These are phyloP conservation scores for Logfia minima DNA, from an alignment of 129 eudicot species.

Conservation along the genomic window DNA sequence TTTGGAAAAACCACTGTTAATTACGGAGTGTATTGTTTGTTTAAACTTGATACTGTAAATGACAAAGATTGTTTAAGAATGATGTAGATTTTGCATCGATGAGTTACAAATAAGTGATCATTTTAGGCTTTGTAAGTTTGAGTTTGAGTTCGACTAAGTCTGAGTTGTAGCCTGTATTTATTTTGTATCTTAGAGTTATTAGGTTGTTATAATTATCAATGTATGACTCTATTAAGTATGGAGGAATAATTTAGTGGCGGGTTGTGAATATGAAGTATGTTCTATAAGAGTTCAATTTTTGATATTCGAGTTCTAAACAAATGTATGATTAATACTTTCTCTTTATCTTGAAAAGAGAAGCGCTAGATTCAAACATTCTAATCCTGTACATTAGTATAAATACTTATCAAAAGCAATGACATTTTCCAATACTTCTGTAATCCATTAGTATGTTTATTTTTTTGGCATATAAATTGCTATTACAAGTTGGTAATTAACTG, in stretches of 20 bases:
- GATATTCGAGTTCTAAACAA: too few species aligned
- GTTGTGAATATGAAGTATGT: too few species aligned
- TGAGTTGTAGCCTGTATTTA: neutral
- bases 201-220: neutral
- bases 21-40: neutral
- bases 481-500: neutral
- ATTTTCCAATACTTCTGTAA: too few species aligned
- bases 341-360: too few species aligned
- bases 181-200: neutral
- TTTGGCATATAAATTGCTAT: neutral
- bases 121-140: neutral
- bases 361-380: too few species aligned
- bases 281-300: too few species aligned
- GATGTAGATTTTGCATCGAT: too few species aligned
- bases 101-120: neutral
- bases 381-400: too few species aligned
- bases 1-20: neutral
- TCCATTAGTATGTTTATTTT: neutral
- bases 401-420: too few species aligned
- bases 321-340: too few species aligned
- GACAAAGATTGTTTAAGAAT: neutral
- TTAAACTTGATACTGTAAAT: neutral
- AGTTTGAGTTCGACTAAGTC: neutral
- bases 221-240: neutral
- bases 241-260: too few species aligned